A percentile compares a stretch with the other conserved stretches of the same genome.
phyloP scores from a whole-genome alignment of 768 basidiomycete species.

The Podaxis sp. region DNA sequence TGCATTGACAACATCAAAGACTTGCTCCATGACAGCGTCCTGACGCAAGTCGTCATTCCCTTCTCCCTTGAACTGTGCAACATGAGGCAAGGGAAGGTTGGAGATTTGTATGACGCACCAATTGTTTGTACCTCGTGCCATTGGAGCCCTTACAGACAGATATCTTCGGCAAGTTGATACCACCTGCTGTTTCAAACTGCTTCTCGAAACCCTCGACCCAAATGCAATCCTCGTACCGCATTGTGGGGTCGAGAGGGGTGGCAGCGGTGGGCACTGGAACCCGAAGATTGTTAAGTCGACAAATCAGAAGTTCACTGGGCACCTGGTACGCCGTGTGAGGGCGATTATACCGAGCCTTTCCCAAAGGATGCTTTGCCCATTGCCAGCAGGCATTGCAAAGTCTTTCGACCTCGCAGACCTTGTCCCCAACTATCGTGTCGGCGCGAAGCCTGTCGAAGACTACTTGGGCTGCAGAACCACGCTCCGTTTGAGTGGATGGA shows the following conservation, averaged over 20 bases:
- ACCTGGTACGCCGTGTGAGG: constrained; percentile 18
- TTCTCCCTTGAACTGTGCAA: constrained; percentile 81
- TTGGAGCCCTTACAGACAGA: constrained; percentile 62
- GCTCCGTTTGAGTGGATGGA: constrained; percentile 47
- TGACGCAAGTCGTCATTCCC: constrained; percentile 90
- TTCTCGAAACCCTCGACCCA: constrained; percentile 62
- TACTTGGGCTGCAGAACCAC: constrained; percentile 58
- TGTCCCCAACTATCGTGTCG: constrained; percentile 31
- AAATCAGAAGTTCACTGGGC: constrained; percentile 33
- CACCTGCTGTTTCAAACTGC: constrained; percentile 65
- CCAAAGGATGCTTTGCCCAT: constrained; percentile 66
- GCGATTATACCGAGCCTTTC: constrained; percentile 21
- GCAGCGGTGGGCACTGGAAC: constrained; percentile 85
- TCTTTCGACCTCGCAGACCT: constrained; percentile 49
- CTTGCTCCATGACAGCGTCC: constrained; percentile 99
- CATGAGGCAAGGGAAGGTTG: background rate
- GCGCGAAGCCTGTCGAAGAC: constrained; percentile 52
- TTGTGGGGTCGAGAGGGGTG: constrained; percentile 63
- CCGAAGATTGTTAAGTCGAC: constrained; percentile 43
- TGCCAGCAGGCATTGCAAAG: constrained; percentile 64
- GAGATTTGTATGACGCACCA: constrained; percentile 47
- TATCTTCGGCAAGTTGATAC: constrained; percentile 82
- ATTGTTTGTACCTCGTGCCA: constrained; percentile 65
- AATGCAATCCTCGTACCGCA: constrained; percentile 65
- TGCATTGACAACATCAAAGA: constrained; percentile 84